phyloP scores from a whole-genome alignment of 2,329 filamentous ascomycete genomes.

The Dothideomycetes sp. region DNA sequence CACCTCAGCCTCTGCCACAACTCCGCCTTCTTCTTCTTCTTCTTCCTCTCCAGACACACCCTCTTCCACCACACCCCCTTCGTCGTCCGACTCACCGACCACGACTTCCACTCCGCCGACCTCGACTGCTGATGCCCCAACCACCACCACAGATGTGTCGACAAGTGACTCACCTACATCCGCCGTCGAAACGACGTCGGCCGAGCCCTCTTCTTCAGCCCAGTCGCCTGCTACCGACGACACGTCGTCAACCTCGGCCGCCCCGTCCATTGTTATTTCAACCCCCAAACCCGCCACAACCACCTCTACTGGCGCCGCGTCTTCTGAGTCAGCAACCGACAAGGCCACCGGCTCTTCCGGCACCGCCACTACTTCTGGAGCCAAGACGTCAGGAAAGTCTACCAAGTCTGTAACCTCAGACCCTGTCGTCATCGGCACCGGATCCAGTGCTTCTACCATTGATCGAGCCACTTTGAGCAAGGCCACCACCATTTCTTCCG shows the following conservation, averaged over 20 bases:
- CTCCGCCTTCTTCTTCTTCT: conserved; percentile 10
- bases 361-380: conserved; percentile 19
- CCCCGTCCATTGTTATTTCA: conserved; percentile 8
- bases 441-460: conserved; percentile 25
- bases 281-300: conserved; percentile 8
- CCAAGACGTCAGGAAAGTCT: conserved; percentile 2
- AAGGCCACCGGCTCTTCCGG: conserved; percentile 23
- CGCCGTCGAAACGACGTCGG: background rate
- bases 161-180: conserved; percentile 1
- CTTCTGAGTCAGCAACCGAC: conserved; percentile 16
- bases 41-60: background rate
- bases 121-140: conserved; percentile 3
- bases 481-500: conserved; percentile 30
- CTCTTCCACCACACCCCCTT: no score
- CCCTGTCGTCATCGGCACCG: conserved; percentile 18
- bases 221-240: background rate
- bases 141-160: conserved; percentile 12
- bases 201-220: conserved; percentile 11
- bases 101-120: background rate
- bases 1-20: background rate
- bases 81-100: background rate
- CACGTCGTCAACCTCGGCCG: conserved; percentile 14
- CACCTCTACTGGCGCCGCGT: conserved; percentile 7
- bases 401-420: conserved; percentile 13
- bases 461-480: conserved; percentile 25